Percentiles rank a stretch among this genome's conserved stretches.
Evolutionary conservation across 768 basidiomycete species (phyloP).

Genomic region (Megacollybia marginata): DNA sequence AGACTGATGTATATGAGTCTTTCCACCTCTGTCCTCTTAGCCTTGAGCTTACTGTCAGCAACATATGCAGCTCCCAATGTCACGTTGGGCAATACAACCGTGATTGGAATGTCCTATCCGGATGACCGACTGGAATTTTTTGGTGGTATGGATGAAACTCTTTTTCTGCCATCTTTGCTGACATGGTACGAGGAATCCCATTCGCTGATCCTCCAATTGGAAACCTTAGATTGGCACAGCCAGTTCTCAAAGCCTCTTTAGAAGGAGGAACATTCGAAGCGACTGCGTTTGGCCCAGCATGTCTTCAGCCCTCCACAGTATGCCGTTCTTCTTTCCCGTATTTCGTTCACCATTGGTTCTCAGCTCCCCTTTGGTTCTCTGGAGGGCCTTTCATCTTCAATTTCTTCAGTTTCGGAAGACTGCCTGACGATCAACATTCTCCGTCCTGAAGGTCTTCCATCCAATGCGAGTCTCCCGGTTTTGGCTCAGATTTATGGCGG

Average conservation of each 20-base stretch:
- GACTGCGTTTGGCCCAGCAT: constrained; percentile 9
- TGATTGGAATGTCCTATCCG: constrained; percentile 11
- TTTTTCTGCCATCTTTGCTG: background rate
- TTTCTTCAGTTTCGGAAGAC: constrained; percentile 23
- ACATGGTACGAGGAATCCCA: constrained; percentile 4
- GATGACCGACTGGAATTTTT: constrained; percentile 16
- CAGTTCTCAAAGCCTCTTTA: constrained; percentile 8
- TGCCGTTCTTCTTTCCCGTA: constrained; percentile 1
- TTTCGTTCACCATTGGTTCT: too few species aligned
- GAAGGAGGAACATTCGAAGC: constrained; percentile 13
- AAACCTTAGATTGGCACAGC: constrained; percentile 15
- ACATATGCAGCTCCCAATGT: background rate
- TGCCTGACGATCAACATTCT: constrained; percentile 41
- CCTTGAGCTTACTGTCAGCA: background rate
- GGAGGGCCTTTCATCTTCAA: background rate
- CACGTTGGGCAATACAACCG: constrained; percentile 10
- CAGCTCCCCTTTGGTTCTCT: background rate
- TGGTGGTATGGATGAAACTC: constrained; percentile 12
- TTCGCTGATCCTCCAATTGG: constrained; percentile 16
- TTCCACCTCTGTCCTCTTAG: background rate
- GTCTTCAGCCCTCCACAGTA: constrained; percentile 7
- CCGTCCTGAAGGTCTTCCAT: constrained; percentile 22
- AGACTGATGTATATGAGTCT: too few species aligned
- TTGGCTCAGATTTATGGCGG: constrained; percentile 6
- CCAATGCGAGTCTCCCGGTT: background rate